A percentile compares a stretch with the other conserved stretches of the same genome.
These are phyloP conservation scores for Prunus yedoensis DNA, from an alignment of 331 rosid genomes.

Conservation along the genomic window DNA sequence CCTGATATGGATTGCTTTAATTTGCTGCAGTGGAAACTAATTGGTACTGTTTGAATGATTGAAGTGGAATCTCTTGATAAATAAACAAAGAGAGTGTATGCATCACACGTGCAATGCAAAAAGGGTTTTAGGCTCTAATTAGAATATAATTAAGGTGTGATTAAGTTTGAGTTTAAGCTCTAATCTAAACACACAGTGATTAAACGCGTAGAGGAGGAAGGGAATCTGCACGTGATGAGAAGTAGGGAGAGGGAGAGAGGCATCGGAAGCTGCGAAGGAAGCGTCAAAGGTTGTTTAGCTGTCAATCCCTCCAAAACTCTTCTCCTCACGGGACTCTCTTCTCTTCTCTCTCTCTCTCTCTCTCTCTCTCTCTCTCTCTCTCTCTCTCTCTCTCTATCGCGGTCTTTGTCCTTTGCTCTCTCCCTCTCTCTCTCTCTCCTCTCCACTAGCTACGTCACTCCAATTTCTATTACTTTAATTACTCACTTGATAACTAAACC, in stretches of 20 bases:
- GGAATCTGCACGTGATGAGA: constrained; percentile 65
- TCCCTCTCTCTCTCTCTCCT: background rate
- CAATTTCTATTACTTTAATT: background rate
- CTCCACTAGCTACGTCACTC: background rate
- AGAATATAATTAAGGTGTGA: background rate
- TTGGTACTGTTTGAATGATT: too few species aligned
- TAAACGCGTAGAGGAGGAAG: constrained; percentile 24
- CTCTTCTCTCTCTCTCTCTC: background rate
- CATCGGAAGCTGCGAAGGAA: constrained; percentile 57
- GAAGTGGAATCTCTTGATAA: background rate
- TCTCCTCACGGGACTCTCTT: constrained; percentile 55
- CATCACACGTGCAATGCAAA: background rate
- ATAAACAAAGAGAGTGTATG: background rate
- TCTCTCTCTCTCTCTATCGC: constrained; percentile 23
- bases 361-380: too few species aligned
- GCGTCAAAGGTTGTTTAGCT: constrained; percentile 72
- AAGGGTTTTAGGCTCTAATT: background rate
- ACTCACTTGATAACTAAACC: background rate
- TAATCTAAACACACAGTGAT: too few species aligned
- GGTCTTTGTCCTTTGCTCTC: constrained; percentile 7
- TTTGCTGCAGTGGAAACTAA: too few species aligned
- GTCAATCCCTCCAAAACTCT: constrained; percentile 65
- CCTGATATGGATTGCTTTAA: too few species aligned
- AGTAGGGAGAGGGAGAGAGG: constrained; percentile 8
- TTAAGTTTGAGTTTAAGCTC: too few species aligned